phyloP scores from a whole-genome alignment of 2,329 filamentous ascomycete genomes.

The Epichloe sp. region DNA sequence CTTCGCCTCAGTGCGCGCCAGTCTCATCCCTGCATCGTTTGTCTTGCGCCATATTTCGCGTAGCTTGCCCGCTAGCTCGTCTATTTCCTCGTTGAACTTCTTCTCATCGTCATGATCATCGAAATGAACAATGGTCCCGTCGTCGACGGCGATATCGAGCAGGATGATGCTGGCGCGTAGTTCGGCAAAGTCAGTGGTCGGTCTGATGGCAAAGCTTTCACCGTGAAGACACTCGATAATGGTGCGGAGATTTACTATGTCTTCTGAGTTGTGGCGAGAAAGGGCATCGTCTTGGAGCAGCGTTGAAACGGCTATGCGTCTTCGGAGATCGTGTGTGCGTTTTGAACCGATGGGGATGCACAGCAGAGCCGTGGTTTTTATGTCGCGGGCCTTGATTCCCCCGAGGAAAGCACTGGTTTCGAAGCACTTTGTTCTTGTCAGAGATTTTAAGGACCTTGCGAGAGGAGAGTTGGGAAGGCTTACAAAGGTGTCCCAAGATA shows the following conservation, averaged over 20 bases:
- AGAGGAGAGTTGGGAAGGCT: constrained; percentile 12
- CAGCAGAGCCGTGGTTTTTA: constrained; percentile 45
- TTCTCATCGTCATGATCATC: constrained; percentile 19
- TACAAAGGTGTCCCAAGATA: constrained; percentile 29
- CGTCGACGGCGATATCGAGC: constrained; percentile 63
- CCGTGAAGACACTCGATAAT: constrained; percentile 33
- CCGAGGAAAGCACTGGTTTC: constrained; percentile 33
- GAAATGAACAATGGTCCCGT: constrained; percentile 28
- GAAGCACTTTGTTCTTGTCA: constrained; percentile 29
- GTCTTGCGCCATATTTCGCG: constrained; percentile 49
- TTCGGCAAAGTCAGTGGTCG: constrained; percentile 52
- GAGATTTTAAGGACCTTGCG: neutral
- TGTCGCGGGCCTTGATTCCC: constrained; percentile 31
- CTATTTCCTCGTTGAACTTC: constrained; percentile 58
- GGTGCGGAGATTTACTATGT: constrained; percentile 26
- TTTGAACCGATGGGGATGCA: constrained; percentile 41
- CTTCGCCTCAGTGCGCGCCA: constrained; percentile 66
- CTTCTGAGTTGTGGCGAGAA: constrained; percentile 27
- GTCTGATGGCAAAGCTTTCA: constrained; percentile 38
- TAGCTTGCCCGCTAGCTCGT: constrained; percentile 48
- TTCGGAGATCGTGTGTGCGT: constrained; percentile 45
- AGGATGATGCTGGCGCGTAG: constrained; percentile 53
- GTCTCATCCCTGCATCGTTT: constrained; percentile 58
- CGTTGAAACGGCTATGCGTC: constrained; percentile 52
- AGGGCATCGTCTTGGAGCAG: constrained; percentile 40